phyloP scores from a whole-genome alignment of 1,284 basidiomycete genomes.

The Sparassis latifolia region DNA sequence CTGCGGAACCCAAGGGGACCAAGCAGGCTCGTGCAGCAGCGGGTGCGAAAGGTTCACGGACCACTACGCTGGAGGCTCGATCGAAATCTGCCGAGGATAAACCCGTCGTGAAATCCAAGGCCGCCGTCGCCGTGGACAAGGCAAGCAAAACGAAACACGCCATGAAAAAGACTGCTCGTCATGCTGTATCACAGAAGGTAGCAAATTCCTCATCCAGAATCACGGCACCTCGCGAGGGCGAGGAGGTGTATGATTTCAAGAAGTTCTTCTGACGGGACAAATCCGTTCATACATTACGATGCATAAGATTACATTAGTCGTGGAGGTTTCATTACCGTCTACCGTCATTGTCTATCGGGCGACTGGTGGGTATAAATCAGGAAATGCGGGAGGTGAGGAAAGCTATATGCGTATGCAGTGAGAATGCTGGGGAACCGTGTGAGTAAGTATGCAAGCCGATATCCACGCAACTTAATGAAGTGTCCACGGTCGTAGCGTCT shows the following conservation, averaged over 20 bases:
- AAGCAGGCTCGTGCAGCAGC: slow-evolving; percentile 27
- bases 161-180: slow-evolving; percentile 4
- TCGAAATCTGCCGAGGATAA: neutral
- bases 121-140: slow-evolving; percentile 4
- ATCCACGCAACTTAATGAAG: neutral
- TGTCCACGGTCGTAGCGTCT: neutral
- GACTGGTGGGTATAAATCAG: slow-evolving; percentile 2
- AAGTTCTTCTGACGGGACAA: slow-evolving; percentile 38
- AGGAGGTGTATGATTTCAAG: slow-evolving; percentile 46
- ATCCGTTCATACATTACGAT: neutral
- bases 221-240: slow-evolving; percentile 20
- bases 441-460: neutral
- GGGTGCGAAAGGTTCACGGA: slow-evolving; percentile 13
- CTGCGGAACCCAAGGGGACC: slow-evolving; percentile 24
- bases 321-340: slow-evolving; percentile 1
- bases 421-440: neutral
- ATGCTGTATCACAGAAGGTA: slow-evolving; percentile 14
- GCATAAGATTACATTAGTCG: neutral
- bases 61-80: slow-evolving; percentile 11
- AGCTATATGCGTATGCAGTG: neutral
- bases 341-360: slow-evolving; percentile 2
- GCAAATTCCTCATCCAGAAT: slow-evolving; percentile 23
- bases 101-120: neutral
- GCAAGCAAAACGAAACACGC: slow-evolving; percentile 1
- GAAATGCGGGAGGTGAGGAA: neutral